phyloP scores from a whole-genome alignment of 441 rosid genomes.

The Corymbia citriodora region DNA sequence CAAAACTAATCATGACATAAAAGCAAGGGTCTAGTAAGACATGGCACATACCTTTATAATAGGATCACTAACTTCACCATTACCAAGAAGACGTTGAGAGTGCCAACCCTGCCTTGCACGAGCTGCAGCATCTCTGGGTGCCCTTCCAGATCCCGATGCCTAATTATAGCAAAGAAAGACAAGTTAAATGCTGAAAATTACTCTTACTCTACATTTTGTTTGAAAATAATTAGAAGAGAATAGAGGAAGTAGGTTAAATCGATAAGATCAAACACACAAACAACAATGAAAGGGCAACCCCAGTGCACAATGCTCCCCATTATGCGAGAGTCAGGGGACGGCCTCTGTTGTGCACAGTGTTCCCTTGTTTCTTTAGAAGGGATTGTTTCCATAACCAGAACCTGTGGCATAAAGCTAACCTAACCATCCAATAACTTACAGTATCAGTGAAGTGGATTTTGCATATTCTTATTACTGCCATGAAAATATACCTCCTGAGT shows the following conservation, averaged over 20 bases:
- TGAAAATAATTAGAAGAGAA: background rate
- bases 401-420: background rate
- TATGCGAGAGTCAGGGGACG: background rate
- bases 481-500: background rate
- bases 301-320: background rate
- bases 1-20: background rate
- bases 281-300: background rate
- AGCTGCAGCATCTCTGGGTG: constrained; percentile 64
- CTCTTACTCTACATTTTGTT: background rate
- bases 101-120: constrained; percentile 87
- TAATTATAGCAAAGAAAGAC: constrained; percentile 18
- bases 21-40: background rate
- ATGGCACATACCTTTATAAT: constrained; percentile 37
- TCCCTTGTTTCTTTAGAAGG: background rate
- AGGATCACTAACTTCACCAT: constrained; percentile 54
- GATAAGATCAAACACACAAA: background rate
- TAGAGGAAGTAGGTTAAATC: background rate
- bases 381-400: background rate
- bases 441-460: background rate
- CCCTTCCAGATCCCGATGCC: constrained; percentile 62
- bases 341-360: background rate
- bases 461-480: background rate
- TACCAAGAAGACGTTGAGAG: constrained; percentile 51
- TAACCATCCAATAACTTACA: background rate
- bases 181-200: background rate